phyloP scores from a whole-genome alignment of 2,329 filamentous ascomycete species.

The Aspergillus pseudoterreus region DNA sequence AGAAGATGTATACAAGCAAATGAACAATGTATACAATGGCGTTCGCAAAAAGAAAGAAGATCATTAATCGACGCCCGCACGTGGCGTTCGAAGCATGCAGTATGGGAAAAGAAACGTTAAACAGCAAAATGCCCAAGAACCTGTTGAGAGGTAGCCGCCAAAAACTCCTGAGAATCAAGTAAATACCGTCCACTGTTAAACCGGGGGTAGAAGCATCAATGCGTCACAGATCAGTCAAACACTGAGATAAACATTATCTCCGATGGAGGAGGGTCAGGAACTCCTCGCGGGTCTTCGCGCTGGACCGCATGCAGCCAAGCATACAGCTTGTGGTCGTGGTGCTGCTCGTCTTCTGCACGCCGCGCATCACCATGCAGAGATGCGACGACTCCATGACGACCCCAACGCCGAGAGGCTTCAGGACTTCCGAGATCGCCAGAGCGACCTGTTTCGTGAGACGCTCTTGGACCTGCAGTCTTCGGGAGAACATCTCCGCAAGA shows the following conservation, averaged over 20 bases:
- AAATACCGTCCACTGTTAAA: slow-evolving; percentile 25
- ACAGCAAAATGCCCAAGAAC: slow-evolving; percentile 25
- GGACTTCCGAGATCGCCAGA: slow-evolving; percentile 84
- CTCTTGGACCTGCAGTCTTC: slow-evolving; percentile 92
- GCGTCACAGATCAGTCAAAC: slow-evolving; percentile 10
- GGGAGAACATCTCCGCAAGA: slow-evolving; percentile 94
- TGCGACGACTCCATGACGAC: slow-evolving; percentile 98
- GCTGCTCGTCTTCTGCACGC: slow-evolving; percentile 86
- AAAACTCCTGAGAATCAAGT: slow-evolving; percentile 32
- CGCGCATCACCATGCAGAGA: slow-evolving; percentile 98
- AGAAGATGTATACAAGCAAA: neutral
- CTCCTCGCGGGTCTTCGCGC: slow-evolving; percentile 91
- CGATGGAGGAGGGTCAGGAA: slow-evolving; percentile 78
- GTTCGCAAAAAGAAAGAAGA: slow-evolving; percentile 9
- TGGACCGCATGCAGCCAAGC: slow-evolving; percentile 89
- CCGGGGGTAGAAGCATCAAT: slow-evolving; percentile 15
- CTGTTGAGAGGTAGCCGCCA: slow-evolving; percentile 40
- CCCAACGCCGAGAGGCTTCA: slow-evolving; percentile 90
- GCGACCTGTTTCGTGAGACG: slow-evolving; percentile 94
- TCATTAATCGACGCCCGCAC: slow-evolving; percentile 4
- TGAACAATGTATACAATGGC: neutral
- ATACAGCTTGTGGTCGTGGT: slow-evolving; percentile 95
- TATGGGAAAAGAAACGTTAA: neutral
- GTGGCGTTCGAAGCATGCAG: neutral
- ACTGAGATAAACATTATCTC: slow-evolving; percentile 27